These are phyloP conservation scores for Penicillium sp. DNA, from an alignment of 2,329 filamentous ascomycete species.

Conservation along the genomic window DNA sequence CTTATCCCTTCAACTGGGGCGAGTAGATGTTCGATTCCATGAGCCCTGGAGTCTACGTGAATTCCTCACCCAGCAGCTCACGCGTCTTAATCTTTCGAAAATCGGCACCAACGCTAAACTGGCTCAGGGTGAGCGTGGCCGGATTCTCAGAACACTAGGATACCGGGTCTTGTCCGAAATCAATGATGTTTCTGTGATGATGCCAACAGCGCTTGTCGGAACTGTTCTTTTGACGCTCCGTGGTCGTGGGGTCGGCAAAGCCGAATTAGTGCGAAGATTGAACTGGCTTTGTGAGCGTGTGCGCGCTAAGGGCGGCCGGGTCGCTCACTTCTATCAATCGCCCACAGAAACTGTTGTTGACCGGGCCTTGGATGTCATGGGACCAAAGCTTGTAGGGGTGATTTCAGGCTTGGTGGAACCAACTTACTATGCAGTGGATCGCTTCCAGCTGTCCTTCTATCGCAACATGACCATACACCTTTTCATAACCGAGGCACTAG, in stretches of 20 bases:
- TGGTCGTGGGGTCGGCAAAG: slow-evolving; percentile 84
- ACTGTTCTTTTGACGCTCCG: slow-evolving; percentile 88
- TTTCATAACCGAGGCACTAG: slow-evolving; percentile 89
- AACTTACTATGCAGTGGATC: slow-evolving; percentile 91
- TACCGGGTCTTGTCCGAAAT: slow-evolving; percentile 93
- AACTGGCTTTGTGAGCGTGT: slow-evolving; percentile 86
- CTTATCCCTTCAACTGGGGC: slow-evolving; percentile 79
- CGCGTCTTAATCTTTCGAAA: slow-evolving; percentile 48
- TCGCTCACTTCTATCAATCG: slow-evolving; percentile 85
- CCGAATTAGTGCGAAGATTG: slow-evolving; percentile 79
- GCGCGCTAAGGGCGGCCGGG: slow-evolving; percentile 79
- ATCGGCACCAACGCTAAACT: slow-evolving; percentile 39
- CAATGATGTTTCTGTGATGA: slow-evolving; percentile 93
- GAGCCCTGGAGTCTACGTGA: slow-evolving; percentile 87
- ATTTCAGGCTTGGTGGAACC: slow-evolving; percentile 79
- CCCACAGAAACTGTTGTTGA: slow-evolving; percentile 81
- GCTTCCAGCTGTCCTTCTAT: slow-evolving; percentile 97
- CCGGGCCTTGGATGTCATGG: slow-evolving; percentile 85
- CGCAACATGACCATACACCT: slow-evolving; percentile 99
- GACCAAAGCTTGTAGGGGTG: slow-evolving; percentile 79
- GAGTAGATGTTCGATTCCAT: slow-evolving; percentile 94
- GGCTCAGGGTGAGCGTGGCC: slow-evolving; percentile 59
- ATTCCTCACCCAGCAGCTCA: slow-evolving; percentile 76
- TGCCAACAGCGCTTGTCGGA: slow-evolving; percentile 94
- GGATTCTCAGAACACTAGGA: slow-evolving; percentile 78